phyloP scores from a whole-genome alignment of 192 early-diverging fungal species.

The Irineochytrium annulatum region DNA sequence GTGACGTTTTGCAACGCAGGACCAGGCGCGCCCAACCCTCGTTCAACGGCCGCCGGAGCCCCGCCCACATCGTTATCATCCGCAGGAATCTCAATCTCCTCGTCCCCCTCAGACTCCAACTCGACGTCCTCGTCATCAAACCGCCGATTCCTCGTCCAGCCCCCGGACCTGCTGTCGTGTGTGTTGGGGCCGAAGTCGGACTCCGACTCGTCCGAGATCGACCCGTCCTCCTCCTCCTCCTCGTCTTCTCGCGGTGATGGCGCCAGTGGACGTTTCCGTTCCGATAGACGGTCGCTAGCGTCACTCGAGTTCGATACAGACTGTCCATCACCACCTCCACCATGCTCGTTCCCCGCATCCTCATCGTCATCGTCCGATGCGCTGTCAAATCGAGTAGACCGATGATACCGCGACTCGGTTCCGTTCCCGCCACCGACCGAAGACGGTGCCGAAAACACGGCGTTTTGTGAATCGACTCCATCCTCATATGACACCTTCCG shows the following conservation, averaged over 20 bases:
- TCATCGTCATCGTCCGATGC: background rate
- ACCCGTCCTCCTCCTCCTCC: background rate
- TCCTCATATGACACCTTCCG: no score
- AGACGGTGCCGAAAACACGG: background rate
- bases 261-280: background rate
- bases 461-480: no score
- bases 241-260: background rate
- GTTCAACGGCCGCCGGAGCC: background rate
- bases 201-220: background rate
- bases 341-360: background rate
- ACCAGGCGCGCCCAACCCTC: background rate
- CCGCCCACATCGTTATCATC: background rate
- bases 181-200: background rate
- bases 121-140: background rate
- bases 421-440: background rate
- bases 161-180: background rate
- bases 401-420: no score
- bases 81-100: background rate
- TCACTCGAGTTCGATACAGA: background rate
- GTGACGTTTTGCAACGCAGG: background rate
- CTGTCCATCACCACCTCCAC: background rate
- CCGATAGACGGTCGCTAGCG: background rate
- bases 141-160: background rate
- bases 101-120: background rate
- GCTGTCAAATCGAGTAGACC: no score